Evolutionary conservation across 352 stramenopile species (phyloP), one percentile per base, ranked within the genome.

Genomic region (Globisporangium carolinianum): DNA sequence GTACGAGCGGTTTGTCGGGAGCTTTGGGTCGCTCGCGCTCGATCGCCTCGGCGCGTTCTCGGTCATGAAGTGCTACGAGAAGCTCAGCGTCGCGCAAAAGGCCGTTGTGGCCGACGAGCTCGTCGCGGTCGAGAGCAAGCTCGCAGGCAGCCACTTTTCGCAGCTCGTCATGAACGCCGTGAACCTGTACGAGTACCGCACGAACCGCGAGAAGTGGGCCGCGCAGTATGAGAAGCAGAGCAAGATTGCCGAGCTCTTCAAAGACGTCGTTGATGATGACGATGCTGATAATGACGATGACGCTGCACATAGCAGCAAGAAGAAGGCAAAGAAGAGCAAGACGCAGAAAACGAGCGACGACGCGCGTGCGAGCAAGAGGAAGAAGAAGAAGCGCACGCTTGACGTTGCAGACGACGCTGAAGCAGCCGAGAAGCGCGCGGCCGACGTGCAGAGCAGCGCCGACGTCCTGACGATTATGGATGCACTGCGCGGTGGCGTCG

Each of bases 31-130:
- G 10, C 65, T 93, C 37, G 83, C 82, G 10, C 72, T 86, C 58
- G 81, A 93, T 58, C 83, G 83, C 11, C 74, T 91, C 0, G 79
- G 83, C 15, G 79, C 81, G 15, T 93, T 93, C 54, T 84, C 79
- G 24, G 83, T 91, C 35, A 89, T 93, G 63, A 93, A 93, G 60
- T 91, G 83, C 62, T 93, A 85, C 55, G 76, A 89, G 51, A 72
- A 70, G 45, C 60, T 93, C 39, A 52, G 67, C 3, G 51, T 91
- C 37, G 48, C 69, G 36, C 70, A 90, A 52, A 91, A 91, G 63
- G 77, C 72, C 41, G 66, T 73, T 14, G 75, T 93, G n/a, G 83
- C 75, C 15, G 68, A 89, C 17, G 83, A 93, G 60, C 66, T 93
- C 10, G 47, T 88, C 47, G 66, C 73, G 17, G 78, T 89, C 5